Percentiles rank a stretch among this genome's conserved stretches.
Evolutionary conservation across 2,329 filamentous ascomycete species (phyloP).

Genomic region (Lomentospora prolificans): DNA sequence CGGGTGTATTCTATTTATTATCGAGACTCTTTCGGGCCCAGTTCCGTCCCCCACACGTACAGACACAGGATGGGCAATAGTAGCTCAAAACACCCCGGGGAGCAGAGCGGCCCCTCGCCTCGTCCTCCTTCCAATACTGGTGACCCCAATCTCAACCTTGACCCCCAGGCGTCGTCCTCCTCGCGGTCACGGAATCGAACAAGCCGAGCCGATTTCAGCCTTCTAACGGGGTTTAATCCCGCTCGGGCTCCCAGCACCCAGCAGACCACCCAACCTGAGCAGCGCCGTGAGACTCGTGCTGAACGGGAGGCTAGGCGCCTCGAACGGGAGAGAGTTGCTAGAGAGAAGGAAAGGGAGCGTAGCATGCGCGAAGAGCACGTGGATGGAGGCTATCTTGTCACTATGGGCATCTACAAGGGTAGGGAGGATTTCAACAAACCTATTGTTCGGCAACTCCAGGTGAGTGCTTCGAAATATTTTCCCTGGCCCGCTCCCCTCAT

Average conservation of each 20-base stretch:
- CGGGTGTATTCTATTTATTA: too few relatives aligned
- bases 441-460: constrained; percentile 82
- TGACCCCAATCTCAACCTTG: background rate
- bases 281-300: constrained; percentile 77
- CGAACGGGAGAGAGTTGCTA: constrained; percentile 67
- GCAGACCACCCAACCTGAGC: constrained; percentile 22
- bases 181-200: constrained; percentile 1
- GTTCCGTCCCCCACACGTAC: too few relatives aligned
- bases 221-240: constrained; percentile 1
- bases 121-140: background rate
- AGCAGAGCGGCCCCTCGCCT: background rate
- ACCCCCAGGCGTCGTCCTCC: background rate
- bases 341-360: constrained; percentile 76
- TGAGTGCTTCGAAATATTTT: constrained; percentile 30
- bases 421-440: constrained; percentile 88
- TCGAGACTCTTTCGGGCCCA: too few relatives aligned
- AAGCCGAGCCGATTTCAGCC: constrained; percentile 6
- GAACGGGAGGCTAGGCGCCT: constrained; percentile 80
- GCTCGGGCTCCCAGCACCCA: background rate
- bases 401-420: constrained; percentile 85
- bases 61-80: constrained; percentile 4
- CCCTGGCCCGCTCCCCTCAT: background rate
- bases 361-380: constrained; percentile 89
- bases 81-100: constrained; percentile 5
- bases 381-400: constrained; percentile 90